Conservation (phyloP, 805 yeast species). For the Diddensiella santjacobensis region DNA sequence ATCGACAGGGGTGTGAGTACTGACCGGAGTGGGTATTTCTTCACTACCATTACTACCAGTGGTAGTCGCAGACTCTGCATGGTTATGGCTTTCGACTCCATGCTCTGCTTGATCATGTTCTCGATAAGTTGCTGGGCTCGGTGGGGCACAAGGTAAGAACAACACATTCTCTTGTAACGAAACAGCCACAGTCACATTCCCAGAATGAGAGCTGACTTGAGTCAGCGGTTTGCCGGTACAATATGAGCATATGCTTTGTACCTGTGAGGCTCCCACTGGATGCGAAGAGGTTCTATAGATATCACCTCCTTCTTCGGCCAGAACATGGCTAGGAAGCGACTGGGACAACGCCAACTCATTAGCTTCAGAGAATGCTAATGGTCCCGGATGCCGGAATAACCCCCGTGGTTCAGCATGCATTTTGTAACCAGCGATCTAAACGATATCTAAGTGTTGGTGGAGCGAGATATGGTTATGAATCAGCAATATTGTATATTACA, state of each 20-base stretch:
- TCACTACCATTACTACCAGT: constrained; percentile 1
- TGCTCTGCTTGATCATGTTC: constrained; percentile 15
- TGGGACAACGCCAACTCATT: not conserved
- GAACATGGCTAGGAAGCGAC: not conserved
- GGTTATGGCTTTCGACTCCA: not conserved
- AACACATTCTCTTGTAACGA: constrained; percentile 32
- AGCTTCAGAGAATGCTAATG: not conserved
- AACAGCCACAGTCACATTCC: constrained; percentile 31
- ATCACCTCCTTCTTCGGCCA: not conserved
- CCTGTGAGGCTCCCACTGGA: not conserved
- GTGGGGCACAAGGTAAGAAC: constrained; percentile 26
- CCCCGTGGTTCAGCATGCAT: not conserved
- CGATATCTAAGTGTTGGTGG: too few species aligned
- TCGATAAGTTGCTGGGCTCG: constrained; percentile 17
- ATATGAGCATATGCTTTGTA: constrained; percentile 20
- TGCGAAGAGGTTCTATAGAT: not conserved
- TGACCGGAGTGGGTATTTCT: not conserved
- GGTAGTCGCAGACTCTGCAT: not conserved
- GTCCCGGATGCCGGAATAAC: not conserved
- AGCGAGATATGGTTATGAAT: too few species aligned
- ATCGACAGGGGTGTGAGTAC: not conserved
- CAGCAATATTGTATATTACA: too few species aligned
- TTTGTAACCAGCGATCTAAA: too few species aligned
- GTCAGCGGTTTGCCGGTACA: constrained; percentile 32
- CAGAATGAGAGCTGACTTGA: constrained; percentile 31